phyloP scores from a whole-genome alignment of 257 asterid genomes.

The Solanum virginianum region DNA sequence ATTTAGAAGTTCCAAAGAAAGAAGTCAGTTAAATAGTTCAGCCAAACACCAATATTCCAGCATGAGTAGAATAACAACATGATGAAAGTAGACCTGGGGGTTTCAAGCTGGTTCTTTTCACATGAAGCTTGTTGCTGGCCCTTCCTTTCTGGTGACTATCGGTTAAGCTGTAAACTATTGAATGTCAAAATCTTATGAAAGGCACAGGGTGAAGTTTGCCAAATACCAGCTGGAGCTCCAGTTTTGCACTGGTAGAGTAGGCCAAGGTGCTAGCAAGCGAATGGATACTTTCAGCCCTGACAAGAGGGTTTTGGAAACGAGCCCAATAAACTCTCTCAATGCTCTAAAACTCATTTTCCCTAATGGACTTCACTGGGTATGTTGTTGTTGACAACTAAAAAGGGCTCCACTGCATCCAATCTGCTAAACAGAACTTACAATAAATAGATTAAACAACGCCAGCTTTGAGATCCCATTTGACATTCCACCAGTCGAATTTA shows the following conservation, averaged over 20 bases:
- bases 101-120: constrained; percentile 49
- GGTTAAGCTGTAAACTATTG: constrained; percentile 52
- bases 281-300: constrained; percentile 15
- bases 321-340: constrained; percentile 51
- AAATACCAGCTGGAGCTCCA: constrained; percentile 24
- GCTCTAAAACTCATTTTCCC: constrained; percentile 41
- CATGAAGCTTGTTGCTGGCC: constrained; percentile 47
- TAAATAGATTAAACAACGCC: neutral
- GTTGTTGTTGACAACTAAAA: neutral
- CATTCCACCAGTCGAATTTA: neutral
- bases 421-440: neutral
- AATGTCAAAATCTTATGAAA: constrained; percentile 34
- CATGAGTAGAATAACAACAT: neutral
- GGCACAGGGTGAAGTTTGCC: constrained; percentile 20
- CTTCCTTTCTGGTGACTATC: constrained; percentile 51
- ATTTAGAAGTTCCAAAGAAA: neutral
- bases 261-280: constrained; percentile 5
- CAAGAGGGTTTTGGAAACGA: constrained; percentile 31
- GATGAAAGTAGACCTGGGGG: constrained; percentile 42
- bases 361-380: neutral
- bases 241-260: constrained; percentile 12
- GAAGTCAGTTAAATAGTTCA: neutral
- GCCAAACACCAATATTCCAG: neutral
- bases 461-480: neutral
- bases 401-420: neutral